Conservation (phyloP, 2,329 filamentous ascomycete genomes). For the Pezizomycotina sp. region DNA sequence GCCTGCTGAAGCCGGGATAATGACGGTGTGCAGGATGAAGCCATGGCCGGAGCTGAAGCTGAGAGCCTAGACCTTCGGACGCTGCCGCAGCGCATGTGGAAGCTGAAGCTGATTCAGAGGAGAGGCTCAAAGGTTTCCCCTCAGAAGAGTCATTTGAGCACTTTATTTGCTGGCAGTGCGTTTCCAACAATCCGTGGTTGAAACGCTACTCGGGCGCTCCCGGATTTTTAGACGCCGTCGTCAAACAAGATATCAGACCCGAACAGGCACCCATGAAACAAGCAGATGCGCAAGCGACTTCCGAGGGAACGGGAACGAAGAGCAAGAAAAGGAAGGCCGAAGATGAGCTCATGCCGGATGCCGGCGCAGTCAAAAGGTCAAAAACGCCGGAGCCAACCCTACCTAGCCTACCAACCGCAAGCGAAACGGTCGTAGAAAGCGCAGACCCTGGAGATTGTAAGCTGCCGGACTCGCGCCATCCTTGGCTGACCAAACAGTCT, state of each 20-base stretch:
- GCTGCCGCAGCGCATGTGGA: conserved; percentile 15
- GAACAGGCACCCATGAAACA: conserved; percentile 5
- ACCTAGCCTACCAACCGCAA: no score
- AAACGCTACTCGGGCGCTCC: conserved; percentile 65
- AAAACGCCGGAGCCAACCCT: no score
- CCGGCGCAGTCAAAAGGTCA: no score
- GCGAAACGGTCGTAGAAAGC: no score
- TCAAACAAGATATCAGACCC: conserved; percentile 31
- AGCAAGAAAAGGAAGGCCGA: background rate
- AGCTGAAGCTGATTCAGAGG: conserved; percentile 33
- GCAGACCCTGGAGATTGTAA: no score
- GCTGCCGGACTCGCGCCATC: no score
- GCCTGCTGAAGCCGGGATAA: conserved; percentile 27
- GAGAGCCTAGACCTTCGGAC: conserved; percentile 16
- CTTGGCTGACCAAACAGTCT: conserved; percentile 36
- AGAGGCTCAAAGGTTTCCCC: conserved; percentile 64
- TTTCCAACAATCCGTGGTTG: conserved; percentile 78
- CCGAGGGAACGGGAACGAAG: background rate
- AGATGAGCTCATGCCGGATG: no score
- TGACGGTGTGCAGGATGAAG: conserved; percentile 28
- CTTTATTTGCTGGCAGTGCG: conserved; percentile 87
- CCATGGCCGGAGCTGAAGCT: conserved; percentile 7
- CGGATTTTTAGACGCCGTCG: conserved; percentile 65
- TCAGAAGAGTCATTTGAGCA: conserved; percentile 75
- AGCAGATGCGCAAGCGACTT: conserved; percentile 2